Percentiles rank a stretch among this genome's conserved stretches.
Conservation (phyloP, 306 rosid genomes). For the Cyamopsis tetragonoloba region DNA sequence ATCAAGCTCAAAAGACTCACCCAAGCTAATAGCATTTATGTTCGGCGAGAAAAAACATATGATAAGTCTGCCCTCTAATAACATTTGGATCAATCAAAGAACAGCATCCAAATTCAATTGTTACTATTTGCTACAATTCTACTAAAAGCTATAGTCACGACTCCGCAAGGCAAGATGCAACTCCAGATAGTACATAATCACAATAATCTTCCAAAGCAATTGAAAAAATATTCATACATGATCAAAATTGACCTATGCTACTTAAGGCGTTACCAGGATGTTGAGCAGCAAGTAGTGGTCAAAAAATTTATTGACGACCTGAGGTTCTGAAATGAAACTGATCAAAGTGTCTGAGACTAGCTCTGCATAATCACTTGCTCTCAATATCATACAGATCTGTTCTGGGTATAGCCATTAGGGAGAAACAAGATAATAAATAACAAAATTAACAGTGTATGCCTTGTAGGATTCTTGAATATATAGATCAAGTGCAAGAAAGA, state of each 20-base stretch:
- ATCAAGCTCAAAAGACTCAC: neutral
- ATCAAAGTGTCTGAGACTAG: constrained; percentile 18
- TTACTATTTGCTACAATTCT: no score
- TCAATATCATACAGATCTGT: constrained; percentile 67
- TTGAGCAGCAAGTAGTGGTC: constrained; percentile 24
- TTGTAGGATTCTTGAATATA: neutral
- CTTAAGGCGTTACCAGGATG: constrained; percentile 26
- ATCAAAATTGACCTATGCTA: constrained; percentile 25
- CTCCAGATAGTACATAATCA: constrained; percentile 23
- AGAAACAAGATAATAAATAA: constrained; percentile 24
- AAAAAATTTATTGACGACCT: constrained; percentile 2
- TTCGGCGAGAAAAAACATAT: constrained; percentile 5
- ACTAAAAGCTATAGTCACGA: constrained; percentile 9
- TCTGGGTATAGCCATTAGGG: constrained; percentile 49
- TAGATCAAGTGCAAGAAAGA: neutral
- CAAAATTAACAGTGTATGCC: neutral
- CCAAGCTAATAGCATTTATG: neutral
- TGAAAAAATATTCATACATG: constrained; percentile 19
- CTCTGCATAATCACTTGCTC: constrained; percentile 57
- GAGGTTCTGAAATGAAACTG: constrained; percentile 1
- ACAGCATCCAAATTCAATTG: constrained; percentile 8
- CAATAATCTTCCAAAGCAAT: constrained; percentile 16
- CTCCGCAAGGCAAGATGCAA: constrained; percentile 9
- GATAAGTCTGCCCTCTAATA: neutral
- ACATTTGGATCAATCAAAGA: constrained; percentile 16